These are phyloP conservation scores for Decorospora gaudefroyi DNA, from an alignment of 2,329 filamentous ascomycete genomes.

Conservation along the genomic window DNA sequence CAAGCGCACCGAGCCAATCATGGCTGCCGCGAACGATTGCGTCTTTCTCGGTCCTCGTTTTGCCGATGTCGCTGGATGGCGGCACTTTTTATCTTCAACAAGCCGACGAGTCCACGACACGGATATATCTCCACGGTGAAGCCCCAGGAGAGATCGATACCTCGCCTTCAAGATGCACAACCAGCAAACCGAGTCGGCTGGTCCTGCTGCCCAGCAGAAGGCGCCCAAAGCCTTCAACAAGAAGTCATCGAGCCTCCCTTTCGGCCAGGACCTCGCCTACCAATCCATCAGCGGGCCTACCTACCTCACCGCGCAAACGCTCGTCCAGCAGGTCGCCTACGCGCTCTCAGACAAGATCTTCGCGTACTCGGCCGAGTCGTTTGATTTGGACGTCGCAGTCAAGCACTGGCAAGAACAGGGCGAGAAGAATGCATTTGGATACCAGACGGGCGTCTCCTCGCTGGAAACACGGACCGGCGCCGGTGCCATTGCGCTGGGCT, in stretches of 20 bases:
- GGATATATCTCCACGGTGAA: conserved; percentile 22
- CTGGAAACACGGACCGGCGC: conserved; percentile 89
- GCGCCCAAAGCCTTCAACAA: conserved; percentile 45
- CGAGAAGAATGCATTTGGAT: conserved; percentile 80
- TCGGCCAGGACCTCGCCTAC: conserved; percentile 58
- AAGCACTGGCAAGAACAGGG: conserved; percentile 72
- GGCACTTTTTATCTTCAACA: conserved; percentile 23
- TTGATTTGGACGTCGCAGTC: conserved; percentile 83
- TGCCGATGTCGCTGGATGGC: conserved; percentile 37
- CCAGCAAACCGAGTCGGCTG: conserved; percentile 46
- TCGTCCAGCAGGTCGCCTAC: conserved; percentile 96
- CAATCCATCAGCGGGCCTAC: conserved; percentile 77
- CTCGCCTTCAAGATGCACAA: conserved; percentile 42
- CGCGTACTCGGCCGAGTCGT: conserved; percentile 91
- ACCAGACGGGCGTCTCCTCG: conserved; percentile 74
- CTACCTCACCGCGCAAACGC: conserved; percentile 88
- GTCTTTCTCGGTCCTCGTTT: conserved; percentile 34
- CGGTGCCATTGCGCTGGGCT: conserved; percentile 88
- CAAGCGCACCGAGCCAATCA: conserved; percentile 37
- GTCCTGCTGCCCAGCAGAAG: conserved; percentile 41
- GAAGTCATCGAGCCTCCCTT: conserved; percentile 57
- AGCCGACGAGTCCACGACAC: conserved; percentile 15
- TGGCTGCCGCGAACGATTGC: conserved; percentile 22
- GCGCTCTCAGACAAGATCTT: conserved; percentile 96
- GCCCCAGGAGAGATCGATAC: conserved; percentile 16